Base-by-base conservation (phyloP, 352 stramenopile species). In the Thalassiosira hispida region DNA sequence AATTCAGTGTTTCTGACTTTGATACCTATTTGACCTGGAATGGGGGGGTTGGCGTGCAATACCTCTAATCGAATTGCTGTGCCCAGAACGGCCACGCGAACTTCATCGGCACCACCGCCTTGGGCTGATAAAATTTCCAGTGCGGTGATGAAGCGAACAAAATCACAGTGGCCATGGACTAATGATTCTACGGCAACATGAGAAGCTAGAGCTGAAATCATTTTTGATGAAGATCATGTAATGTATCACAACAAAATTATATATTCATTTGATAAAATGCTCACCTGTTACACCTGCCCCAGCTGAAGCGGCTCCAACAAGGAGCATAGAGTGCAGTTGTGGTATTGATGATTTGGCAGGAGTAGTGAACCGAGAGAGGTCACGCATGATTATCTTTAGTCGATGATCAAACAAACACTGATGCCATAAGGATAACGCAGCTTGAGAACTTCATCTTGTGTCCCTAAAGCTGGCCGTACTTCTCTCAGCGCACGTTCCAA, bases 401-500 rank as follows among this genome's bases (percentile, higher is more conserved):
- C 23, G 72, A 51, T 9, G 87, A n/a, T n/a, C n/a, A n/a, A 92
- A 46, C 68, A 92, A 25, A 72, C 27, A 51, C 75, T 87, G 8
- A 94, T 89, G 12, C 89, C 89, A 51, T 83, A 77, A 23, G 86
- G 82, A 62, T 82, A 91, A 23, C 89, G 31, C 7, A 65, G 23
- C 53, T 83, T 81, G 44, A 99, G 87, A 60, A 98, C 96, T 69
- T 97, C 96, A 61, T 98, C 94, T 79, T 96, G 85, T 22, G 91
- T 95, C 20, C 97, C 97, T 72, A 99, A 97, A 47, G 98, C 98
- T 23, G 97, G 96, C 73, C 97, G 96, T 23, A 99, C 94, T 77
- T 99, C 97, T 49, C 94, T 82, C 1, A 99, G 79, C 1, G 96
- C 96, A 52, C 93, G 69, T 46, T 97, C 88, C 69, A 99, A 98